A percentile compares a stretch with the other conserved stretches of the same genome.
These are phyloP conservation scores for Hanseniaspora meyeri DNA, from an alignment of 805 yeast species.

Conservation along the genomic window DNA sequence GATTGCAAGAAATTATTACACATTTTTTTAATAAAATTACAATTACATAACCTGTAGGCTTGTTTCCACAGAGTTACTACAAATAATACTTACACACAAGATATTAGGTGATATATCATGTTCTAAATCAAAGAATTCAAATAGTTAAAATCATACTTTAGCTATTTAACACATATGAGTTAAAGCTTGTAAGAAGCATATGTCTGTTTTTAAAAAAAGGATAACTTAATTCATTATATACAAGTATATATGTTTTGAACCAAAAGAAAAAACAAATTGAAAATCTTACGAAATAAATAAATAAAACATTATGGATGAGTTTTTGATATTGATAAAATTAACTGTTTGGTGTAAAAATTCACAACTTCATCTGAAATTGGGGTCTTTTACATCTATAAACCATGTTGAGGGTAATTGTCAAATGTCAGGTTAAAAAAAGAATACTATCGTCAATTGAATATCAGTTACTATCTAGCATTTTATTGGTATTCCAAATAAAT, in stretches of 20 bases:
- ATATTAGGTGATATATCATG: not conserved
- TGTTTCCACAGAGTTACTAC: not conserved
- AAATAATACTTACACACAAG: not conserved
- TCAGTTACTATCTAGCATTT: constrained; percentile 13
- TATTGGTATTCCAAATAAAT: constrained; percentile 12
- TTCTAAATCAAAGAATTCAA: not conserved
- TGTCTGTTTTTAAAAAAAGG: not conserved
- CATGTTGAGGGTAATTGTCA: not conserved
- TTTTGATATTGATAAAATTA: not conserved
- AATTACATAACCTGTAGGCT: not conserved
- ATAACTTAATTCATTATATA: not conserved
- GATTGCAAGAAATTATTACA: constrained; percentile 1
- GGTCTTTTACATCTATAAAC: not conserved
- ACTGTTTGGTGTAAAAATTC: not conserved
- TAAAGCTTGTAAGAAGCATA: not conserved
- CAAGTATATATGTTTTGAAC: not conserved
- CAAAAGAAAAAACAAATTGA: not conserved
- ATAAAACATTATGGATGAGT: not conserved
- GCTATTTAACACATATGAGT: not conserved
- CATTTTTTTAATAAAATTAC: not conserved
- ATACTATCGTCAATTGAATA: constrained; percentile 7
- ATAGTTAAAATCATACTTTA: not conserved
- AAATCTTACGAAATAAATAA: not conserved
- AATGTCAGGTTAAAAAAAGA: constrained; percentile 5
- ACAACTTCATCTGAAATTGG: not conserved